Conservation (phyloP, 176 grass and related monocot genomes). For the Triticum monococcum region DNA sequence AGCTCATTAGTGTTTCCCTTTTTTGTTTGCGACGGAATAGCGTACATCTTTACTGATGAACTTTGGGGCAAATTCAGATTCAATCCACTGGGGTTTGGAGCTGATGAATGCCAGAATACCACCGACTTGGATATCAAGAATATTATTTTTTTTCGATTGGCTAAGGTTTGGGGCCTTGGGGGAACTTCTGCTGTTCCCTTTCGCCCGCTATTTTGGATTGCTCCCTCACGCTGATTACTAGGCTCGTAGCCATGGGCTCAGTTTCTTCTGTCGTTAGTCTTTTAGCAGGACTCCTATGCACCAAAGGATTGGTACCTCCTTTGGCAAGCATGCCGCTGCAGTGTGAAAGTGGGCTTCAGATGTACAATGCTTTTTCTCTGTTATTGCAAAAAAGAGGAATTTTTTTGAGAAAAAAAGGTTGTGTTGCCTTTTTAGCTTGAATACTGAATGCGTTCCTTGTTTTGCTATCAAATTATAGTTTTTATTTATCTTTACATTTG, state of each 20-base stretch:
- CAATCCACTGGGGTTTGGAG: too few relatives aligned
- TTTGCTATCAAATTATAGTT: too few relatives aligned
- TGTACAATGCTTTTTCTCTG: not conserved
- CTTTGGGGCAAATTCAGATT: not conserved
- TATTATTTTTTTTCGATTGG: not conserved
- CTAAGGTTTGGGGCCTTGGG: not conserved
- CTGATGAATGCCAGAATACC: not conserved
- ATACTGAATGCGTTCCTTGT: too few relatives aligned
- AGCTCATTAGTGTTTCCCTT: too few relatives aligned
- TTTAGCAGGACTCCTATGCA: too few relatives aligned
- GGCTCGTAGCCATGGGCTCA: not conserved
- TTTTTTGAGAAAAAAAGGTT: too few relatives aligned
- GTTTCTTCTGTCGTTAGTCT: too few relatives aligned
- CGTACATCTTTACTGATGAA: not conserved
- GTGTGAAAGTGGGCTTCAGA: not conserved
- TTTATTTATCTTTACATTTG: too few relatives aligned
- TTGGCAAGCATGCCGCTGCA: not conserved
- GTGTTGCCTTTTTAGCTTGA: too few relatives aligned
- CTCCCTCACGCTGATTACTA: not conserved
- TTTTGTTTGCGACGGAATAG: not conserved
- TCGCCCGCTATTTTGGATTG: not conserved
- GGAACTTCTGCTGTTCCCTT: not conserved
- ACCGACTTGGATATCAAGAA: not conserved
- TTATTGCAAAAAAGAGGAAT: not conserved
- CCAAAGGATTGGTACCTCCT: too few relatives aligned